phyloP scores from a whole-genome alignment of 1,284 basidiomycete species.

The Leccinum pachyderme region DNA sequence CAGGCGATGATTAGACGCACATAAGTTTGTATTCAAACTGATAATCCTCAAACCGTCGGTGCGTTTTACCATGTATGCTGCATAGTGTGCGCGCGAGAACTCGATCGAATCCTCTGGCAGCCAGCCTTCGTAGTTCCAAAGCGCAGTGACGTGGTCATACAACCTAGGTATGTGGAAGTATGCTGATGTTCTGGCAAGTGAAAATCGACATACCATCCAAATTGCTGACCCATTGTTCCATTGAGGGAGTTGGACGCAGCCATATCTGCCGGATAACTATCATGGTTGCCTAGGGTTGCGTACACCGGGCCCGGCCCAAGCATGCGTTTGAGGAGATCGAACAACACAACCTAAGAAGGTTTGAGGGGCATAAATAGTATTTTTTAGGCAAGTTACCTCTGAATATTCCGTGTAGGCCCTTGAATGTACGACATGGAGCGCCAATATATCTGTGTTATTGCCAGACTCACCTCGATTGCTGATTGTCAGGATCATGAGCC shows the following conservation, averaged over 20 bases:
- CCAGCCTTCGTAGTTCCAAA: conserved; percentile 76
- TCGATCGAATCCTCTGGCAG: conserved; percentile 56
- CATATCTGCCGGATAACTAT: conserved; percentile 30
- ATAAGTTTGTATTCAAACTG: conserved; percentile 76
- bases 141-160: conserved; percentile 66
- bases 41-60: conserved; percentile 70
- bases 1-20: conserved; percentile 37
- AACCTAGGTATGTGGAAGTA: conserved; percentile 46
- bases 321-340: conserved; percentile 60
- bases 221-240: conserved; percentile 53
- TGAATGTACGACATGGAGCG: neutral
- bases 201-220: conserved; percentile 50
- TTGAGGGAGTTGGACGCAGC: conserved; percentile 55
- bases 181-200: neutral
- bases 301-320: conserved; percentile 69
- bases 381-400: conserved; percentile 43
- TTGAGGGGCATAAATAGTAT: conserved; percentile 4
- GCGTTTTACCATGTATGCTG: conserved; percentile 71
- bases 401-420: conserved; percentile 52
- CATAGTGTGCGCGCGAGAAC: conserved; percentile 63
- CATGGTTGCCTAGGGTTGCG: conserved; percentile 75
- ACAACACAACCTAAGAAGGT: conserved; percentile 52
- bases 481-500: conserved; percentile 65
- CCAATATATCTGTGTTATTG: neutral
- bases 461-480: conserved; percentile 52